Base-by-base conservation (phyloP, 371 early-diverging fungal species). In the Rhizopus delemar region DNA sequence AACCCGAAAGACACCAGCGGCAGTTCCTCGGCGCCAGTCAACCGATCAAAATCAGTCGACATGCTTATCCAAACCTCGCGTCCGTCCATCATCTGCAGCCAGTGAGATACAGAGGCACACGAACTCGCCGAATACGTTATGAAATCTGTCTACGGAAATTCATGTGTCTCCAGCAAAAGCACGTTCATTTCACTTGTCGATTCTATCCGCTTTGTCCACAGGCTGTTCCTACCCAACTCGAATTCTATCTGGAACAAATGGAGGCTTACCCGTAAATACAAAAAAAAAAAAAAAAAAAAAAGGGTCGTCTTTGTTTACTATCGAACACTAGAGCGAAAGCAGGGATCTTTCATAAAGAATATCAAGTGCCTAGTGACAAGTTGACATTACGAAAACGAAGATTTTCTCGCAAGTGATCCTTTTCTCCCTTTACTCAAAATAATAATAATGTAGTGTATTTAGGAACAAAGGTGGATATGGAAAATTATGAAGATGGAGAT, bases 261-360 rank as follows among this genome's bases (percentile, higher is more conserved):
- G 72, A 71, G 50, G 51, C 13, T 0, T 75, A 69, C 43, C 72
- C 75, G 75, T 71, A 72, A 63, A 66, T 60, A 6, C 38, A 15
- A 22, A 15, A 7, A 5, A 34, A 29, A 9, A 11, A 4, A 46
- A 46, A 36, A 9, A 36, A 36, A 36, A 9, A n/a, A n/a, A n/a
- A n/a, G n/a, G n/a, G n/a, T n/a, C n/a, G n/a, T n/a, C n/a, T n/a
- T n/a, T n/a, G n/a, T 22, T 22, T 22, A 22, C 2, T 22, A 22
- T 22, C 0, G 2, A 22, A 22, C 22, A 22, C 0, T 36, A 36
- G 36, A 36, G 11, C 2, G 8, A 36, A 36, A 36, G 8, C 36
- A 36, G 36, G 36, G 6, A 36, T 36, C 6, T 36, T 36, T 36
- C 8, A 36, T 36, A 36, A 36, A 36, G 36, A 36, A 6, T 8